Evolutionary conservation across 805 yeast genomes (phyloP), one percentile per base, ranked within the genome.

Genomic region (Candida quercuum): DNA sequence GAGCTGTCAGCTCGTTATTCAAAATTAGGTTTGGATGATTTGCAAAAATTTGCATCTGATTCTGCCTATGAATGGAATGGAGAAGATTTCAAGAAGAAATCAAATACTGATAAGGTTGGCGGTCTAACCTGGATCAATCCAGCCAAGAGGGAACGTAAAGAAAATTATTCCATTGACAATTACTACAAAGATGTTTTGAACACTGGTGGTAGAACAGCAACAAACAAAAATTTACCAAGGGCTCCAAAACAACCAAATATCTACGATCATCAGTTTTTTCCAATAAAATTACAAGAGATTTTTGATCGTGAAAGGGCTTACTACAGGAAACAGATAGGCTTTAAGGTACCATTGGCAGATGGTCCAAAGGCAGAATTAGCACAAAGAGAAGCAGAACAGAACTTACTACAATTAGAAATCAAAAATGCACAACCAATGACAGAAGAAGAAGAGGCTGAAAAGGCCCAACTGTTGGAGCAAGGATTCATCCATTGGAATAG

Each of bases 51-150:
- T 55, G 67, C 84, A 21, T 74, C 81, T 39, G 84, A 78, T 42
- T 75, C 81, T 3, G 89, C 86, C 12, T 85, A 85, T 59, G 91
- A 85, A 60, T 85, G 95, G 95, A 81, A 85, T 58, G 95, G 95
- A 33, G 79, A 82, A 46, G 82, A 81, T 52, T 85, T 83, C 64
- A 80, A 81, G 59, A 78, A 78, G 63, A 81, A 81, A 49, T 59
- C 64, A 3, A 60, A 65, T n/a, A 60, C 69, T 21, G 69, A 71
- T 11, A 64, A 72, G 28, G 20, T 37, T 21, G 65, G 75, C 16
- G 71, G 69, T 41, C 74, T 78, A 40, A 71, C 72, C 17, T 86
- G 94, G 91, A 81, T 89, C 47, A 81, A 85, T 40, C 94, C 95
- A 5, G 76, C 93, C 3, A 87, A 86, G 56, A 72, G 93, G 63